Conservation (phyloP, 2,329 filamentous ascomycete genomes). For the Talaromyces sp. region DNA sequence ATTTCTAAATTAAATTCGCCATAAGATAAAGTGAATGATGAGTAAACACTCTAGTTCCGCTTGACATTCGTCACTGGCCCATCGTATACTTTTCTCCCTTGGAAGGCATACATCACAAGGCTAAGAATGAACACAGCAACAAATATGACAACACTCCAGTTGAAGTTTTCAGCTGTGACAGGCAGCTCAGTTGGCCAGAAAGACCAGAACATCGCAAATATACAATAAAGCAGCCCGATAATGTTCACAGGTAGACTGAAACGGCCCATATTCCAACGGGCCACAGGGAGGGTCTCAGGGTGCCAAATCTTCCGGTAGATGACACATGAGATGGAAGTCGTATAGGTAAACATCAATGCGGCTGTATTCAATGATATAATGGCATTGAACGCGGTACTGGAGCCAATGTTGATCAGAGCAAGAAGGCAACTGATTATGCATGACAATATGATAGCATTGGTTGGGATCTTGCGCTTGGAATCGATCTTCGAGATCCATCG, state of each 20-base stretch:
- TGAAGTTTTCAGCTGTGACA: conserved; percentile 48
- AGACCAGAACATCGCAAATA: conserved; percentile 50
- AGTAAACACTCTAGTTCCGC: background rate
- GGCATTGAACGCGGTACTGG: conserved; percentile 54
- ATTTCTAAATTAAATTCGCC: too few species aligned
- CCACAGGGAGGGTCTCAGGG: conserved; percentile 39
- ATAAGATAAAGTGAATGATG: too few species aligned
- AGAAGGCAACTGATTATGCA: conserved; percentile 40
- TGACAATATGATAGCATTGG: conserved; percentile 41
- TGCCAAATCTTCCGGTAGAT: conserved; percentile 45
- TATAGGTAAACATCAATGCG: conserved; percentile 54
- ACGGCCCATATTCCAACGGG: conserved; percentile 48
- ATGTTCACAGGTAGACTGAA: conserved; percentile 51
- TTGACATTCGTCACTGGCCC: conserved; percentile 28
- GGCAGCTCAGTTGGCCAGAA: conserved; percentile 49
- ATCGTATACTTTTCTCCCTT: conserved; percentile 39
- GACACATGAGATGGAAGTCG: conserved; percentile 51
- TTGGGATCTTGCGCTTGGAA: conserved; percentile 43
- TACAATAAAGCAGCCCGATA: conserved; percentile 47
- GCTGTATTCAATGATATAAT: conserved; percentile 54
- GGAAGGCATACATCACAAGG: conserved; percentile 40
- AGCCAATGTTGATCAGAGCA: conserved; percentile 56
- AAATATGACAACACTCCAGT: conserved; percentile 55
- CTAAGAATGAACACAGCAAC: conserved; percentile 44
- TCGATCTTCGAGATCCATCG: conserved; percentile 43